Evolutionary conservation across 1,284 basidiomycete genomes (phyloP), one percentile per base, ranked within the genome.

Genomic region (Apiotrichum laibachii): DNA sequence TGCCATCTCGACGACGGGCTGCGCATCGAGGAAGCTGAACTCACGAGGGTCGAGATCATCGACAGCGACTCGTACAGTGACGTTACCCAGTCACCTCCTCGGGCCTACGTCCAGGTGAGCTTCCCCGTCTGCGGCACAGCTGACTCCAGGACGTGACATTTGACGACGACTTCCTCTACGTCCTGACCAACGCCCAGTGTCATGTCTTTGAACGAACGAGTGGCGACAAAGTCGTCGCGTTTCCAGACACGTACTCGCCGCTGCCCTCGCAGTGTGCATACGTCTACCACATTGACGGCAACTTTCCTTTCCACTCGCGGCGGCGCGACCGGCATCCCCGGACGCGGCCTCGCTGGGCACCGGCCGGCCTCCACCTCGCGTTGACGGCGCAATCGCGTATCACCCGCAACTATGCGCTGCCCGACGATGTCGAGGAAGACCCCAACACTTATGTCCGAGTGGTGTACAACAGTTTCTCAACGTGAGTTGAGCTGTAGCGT

Each of bases 91-190:
- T 19, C 22, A 16, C 18, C 18, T 21, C 43, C 43, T 8, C 22
- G 7, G 10, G 45, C 13, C 22, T 46, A 47, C 15, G 11, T 47
- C 22, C 37, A 26, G 31, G 53, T 59, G 39, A 26, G 53, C 42
- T 13, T 6, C 2, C 1, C 13, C 16, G 3, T 44, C 7, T 21
- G 43, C 11, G 15, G 1, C 10, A 13, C 15, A n/a, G 33, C 63
- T 65, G 26, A 62, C 57, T 2, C 11, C 56, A 73, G 72, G 72
- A 73, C 50, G 59, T 76, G 54, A 70, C 73, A 44, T 67, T 75
- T 42, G 73, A 75, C 61, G 70, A 76, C 33, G 63, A 72, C 13
- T 68, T 61, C 54, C 42, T 75, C 26, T 73, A 72, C 57, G 22
- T 75, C 48, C 70, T 69, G 47, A 53, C 57, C 1, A 9, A 16